Evolutionary conservation across 139 green algal species (phyloP), one percentile per base, ranked within the genome.

Genomic region (Chlamydomonas schloesseri): DNA sequence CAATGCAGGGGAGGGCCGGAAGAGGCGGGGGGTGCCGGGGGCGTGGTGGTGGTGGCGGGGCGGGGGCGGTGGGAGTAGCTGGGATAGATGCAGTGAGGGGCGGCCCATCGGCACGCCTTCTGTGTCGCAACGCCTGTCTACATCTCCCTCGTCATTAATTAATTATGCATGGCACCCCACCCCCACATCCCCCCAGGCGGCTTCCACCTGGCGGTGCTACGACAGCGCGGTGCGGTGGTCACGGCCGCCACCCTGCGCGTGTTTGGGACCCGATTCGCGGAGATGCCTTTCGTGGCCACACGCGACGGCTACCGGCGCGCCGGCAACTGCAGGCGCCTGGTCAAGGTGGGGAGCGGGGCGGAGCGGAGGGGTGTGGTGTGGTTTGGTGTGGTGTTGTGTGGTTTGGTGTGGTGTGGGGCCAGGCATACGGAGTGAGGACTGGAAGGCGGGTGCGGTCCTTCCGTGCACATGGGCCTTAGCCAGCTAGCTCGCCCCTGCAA

Each of bases 261-360:
- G 37, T 95, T 94, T 79, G 92, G 92, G 24, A 71, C 47, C 5
- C 78, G 74, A 4, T 94, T 93, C 86, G 92, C 93, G 29, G 93
- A 96, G 88, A 84, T 96, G 84, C 94, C 94, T 0, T 97, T 95
- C 87, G 91, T 97, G 50, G 89, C 91, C 26, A 97, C 94, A 2
- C 77, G 88, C 29, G 82, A 94, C 31, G 93, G 90, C 9, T 94
- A 93, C 87, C 81, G 94, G 2, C 78, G 93, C 0, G 91, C 90
- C 1, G 94, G 93, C 20, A 88, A 97, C 83, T 95, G 91, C 91
- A 92, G 85, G 77, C 87, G 89, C 1, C 86, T 97, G 8, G 88
- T 96, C 47, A 88, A 91, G 88, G 93, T 93, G 60, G 2, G n/a
- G n/a, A n/a, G n/a, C n/a, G n/a, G n/a, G n/a, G n/a, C n/a, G n/a